These are phyloP conservation scores for Salvia sclarea DNA, from an alignment of 305 asterid genomes.

Conservation along the genomic window DNA sequence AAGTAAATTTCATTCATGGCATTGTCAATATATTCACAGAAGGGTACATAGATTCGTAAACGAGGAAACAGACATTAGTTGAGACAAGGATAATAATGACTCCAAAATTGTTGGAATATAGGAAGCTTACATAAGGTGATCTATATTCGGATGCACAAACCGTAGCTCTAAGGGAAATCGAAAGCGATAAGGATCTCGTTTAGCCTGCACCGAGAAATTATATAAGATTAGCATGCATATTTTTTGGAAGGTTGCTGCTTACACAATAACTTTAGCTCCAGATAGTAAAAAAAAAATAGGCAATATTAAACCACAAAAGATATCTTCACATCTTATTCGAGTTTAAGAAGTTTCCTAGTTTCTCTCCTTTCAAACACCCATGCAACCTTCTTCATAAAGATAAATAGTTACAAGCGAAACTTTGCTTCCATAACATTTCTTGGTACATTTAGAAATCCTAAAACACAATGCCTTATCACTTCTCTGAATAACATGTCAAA, in stretches of 20 bases:
- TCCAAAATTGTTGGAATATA: slow-evolving; percentile 19
- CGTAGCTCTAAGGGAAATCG: slow-evolving; percentile 96
- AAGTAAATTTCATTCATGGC: not conserved
- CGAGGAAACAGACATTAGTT: slow-evolving; percentile 11
- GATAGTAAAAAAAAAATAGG: not conserved
- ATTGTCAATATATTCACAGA: slow-evolving; percentile 20
- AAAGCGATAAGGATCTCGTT: slow-evolving; percentile 89
- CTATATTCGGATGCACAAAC: slow-evolving; percentile 87
- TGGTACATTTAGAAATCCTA: slow-evolving; percentile 2
- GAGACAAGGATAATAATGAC: slow-evolving; percentile 15
- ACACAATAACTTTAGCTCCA: not conserved
- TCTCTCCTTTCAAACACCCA: not conserved
- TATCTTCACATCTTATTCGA: not conserved
- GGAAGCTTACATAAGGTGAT: slow-evolving; percentile 76
- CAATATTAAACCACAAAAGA: not conserved
- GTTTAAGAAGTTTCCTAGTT: slow-evolving; percentile 22
- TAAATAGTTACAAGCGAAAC: not conserved
- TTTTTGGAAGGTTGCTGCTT: not conserved
- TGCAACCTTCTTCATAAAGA: not conserved
- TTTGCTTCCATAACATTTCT: slow-evolving; percentile 2
- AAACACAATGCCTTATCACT: slow-evolving; percentile 14
- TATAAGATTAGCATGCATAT: slow-evolving; percentile 13
- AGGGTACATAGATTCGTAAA: slow-evolving; percentile 5
- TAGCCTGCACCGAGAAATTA: slow-evolving; percentile 72
- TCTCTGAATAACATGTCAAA: slow-evolving; percentile 20